Percentiles rank a stretch among this genome's conserved stretches.
Evolutionary conservation across 2,329 filamentous ascomycete species (phyloP).

Genomic region (Fusarium sp.): DNA sequence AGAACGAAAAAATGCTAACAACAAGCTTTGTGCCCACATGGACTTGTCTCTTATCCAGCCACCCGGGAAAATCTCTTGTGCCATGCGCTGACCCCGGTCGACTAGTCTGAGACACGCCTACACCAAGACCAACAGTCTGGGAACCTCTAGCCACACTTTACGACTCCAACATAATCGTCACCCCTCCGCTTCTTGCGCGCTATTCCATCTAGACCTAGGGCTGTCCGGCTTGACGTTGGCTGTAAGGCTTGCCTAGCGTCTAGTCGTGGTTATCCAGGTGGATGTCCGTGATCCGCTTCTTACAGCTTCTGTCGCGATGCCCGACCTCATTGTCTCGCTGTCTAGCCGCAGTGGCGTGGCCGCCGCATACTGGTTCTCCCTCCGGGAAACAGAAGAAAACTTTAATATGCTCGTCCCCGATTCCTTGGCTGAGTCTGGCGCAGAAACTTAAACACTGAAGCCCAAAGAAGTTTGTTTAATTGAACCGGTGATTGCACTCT

Average conservation of each 20-base stretch:
- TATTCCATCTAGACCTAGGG: conserved; percentile 7
- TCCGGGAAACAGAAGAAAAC: conserved; percentile 19
- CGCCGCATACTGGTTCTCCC: conserved; percentile 7
- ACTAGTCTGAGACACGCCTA: not conserved
- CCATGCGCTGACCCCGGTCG: not conserved
- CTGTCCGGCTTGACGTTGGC: conserved; percentile 2
- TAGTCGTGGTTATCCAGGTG: conserved; percentile 11
- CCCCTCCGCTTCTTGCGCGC: conserved; percentile 13
- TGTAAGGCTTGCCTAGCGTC: conserved; percentile 5
- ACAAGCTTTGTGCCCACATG: not conserved
- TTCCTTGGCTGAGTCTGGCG: conserved; percentile 6
- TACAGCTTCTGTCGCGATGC: conserved; percentile 25
- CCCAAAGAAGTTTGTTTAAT: conserved; percentile 23
- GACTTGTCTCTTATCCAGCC: conserved; percentile 20
- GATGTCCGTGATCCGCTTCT: conserved; percentile 7
- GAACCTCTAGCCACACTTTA: not conserved
- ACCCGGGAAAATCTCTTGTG: conserved; percentile 8
- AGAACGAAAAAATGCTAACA: not conserved
- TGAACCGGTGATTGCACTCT: conserved; percentile 6
- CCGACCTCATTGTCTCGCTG: conserved; percentile 22
- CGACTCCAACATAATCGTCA: conserved; percentile 15
- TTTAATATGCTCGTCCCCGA: conserved; percentile 9
- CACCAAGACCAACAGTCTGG: not conserved
- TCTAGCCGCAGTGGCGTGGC: conserved; percentile 21
- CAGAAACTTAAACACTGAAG: conserved; percentile 7